These are phyloP conservation scores for Nemania sp. DNA, from an alignment of 2,329 filamentous ascomycete genomes.

Conservation along the genomic window DNA sequence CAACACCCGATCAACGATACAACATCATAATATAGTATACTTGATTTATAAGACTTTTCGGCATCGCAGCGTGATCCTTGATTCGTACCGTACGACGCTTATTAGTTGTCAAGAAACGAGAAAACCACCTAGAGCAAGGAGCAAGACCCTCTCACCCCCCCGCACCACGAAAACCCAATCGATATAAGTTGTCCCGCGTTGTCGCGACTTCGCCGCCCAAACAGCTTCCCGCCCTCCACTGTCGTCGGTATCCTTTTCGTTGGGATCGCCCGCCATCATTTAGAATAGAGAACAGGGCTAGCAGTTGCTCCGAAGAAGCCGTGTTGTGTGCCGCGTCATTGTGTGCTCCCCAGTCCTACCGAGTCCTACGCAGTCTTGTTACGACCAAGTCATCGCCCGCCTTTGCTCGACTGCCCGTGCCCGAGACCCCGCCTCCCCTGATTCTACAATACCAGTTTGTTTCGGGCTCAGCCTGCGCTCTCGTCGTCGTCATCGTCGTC, in stretches of 20 bases:
- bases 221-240: neutral
- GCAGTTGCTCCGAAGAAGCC: slow-evolving; percentile 1
- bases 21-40: slow-evolving; percentile 3
- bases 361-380: neutral
- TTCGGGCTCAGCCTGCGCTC: neutral
- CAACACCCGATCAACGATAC: slow-evolving; percentile 5
- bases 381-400: neutral
- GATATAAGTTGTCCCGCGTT: neutral
- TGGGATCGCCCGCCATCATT: neutral
- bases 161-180: neutral
- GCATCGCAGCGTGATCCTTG: slow-evolving; percentile 3
- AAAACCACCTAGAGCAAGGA: neutral
- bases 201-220: too few relatives aligned
- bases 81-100: neutral
- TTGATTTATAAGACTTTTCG: neutral
- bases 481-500: slow-evolving; percentile 7
- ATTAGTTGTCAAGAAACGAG: neutral
- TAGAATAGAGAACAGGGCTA: neutral
- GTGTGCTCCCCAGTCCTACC: neutral
- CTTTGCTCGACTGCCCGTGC: neutral
- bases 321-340: neutral
- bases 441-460: neutral
- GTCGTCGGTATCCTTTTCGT: neutral
- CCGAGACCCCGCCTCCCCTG: neutral
- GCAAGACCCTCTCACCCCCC: neutral